These are phyloP conservation scores for Phytopythium aichiense DNA, from an alignment of 352 stramenopile species.

Conservation along the genomic window DNA sequence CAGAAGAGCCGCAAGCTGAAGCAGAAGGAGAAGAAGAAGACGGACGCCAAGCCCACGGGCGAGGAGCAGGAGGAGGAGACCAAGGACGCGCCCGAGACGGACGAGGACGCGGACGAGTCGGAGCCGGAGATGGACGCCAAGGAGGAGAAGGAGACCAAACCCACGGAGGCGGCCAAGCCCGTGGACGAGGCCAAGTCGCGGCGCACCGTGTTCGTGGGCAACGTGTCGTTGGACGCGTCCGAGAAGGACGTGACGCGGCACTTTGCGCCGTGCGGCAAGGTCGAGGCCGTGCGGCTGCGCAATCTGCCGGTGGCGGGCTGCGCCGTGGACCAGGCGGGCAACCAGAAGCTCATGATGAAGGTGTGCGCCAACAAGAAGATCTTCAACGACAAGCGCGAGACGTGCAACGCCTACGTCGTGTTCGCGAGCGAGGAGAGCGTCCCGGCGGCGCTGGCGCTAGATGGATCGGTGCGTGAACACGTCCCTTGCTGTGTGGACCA, in stretches of 20 bases:
- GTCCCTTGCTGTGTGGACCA: background rate
- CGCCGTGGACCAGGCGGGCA: conserved; percentile 79
- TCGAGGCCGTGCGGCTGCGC: conserved; percentile 83
- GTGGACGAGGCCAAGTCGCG: conserved; percentile 53
- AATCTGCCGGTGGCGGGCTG: conserved; percentile 84
- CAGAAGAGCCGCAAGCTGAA: conserved; percentile 14
- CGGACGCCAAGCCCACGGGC: conserved; percentile 19
- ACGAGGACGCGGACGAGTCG: conserved; percentile 5
- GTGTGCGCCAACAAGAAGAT: conserved; percentile 89
- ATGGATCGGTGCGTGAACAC: conserved; percentile 41
- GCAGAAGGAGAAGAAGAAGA: conserved; percentile 44
- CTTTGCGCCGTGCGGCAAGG: conserved; percentile 82
- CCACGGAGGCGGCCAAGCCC: conserved; percentile 7
- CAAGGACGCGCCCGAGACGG: background rate
- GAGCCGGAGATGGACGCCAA: conserved; percentile 17
- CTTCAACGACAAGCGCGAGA: conserved; percentile 78
- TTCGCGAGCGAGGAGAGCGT: conserved; percentile 65
- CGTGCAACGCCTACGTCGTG: conserved; percentile 91
- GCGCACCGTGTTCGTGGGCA: conserved; percentile 92
- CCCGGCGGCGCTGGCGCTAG: conserved; percentile 58
- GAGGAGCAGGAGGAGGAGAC: conserved; percentile 4
- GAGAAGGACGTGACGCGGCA: conserved; percentile 75
- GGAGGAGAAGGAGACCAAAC: conserved; percentile 1
- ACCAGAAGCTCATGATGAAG: conserved; percentile 92
- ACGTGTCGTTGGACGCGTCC: conserved; percentile 85